Base-by-base conservation (phyloP, 1,139 yeast species). In the Yamadazyma epiphylla region DNA sequence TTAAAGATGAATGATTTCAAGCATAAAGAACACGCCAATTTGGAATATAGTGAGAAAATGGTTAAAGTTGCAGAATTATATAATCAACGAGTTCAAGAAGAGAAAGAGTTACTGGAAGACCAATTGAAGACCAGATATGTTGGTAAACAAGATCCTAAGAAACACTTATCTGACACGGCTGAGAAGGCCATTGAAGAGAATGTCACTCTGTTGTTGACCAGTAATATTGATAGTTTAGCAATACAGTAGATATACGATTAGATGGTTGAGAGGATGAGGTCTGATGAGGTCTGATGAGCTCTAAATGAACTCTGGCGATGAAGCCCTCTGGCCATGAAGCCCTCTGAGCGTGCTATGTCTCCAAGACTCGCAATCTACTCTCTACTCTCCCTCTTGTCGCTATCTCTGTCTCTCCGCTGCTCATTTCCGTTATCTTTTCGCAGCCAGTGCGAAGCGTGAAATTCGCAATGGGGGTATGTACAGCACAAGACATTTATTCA, bases 101-200 rank as follows among this genome's bases (percentile, higher is more conserved):
- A 94, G 55, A 82, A 83, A 53, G 95, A 87, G 45, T 68, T 91
- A 46, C 67, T 80, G 34, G 94, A 86, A 48, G 96, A 87, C 25
- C 94, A 86, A 55, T 74, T 89, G 49, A 87, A 87, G 59, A 91
- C 96, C 7, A 78, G 98, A 55, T 94, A 89, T 51, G 97, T 94
- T 19, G 99, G 99, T 46, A 89, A 88, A 55, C 96, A 91, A 60
- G 98, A 94, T 58, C 99, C 98, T 29, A 94, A 94, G 77, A 91
- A 91, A 64, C 99, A 94, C 64, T 70, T 94, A 51, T 76, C 84
- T 29, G 96, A 87, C 43, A 84, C 94, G 2, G 94, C 96, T 10
- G 94, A 86, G 42, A 67, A 70, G 41, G 70, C 88, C 34, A 77
- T 94, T 49, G 98, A 91, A 58, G 94, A 87, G 32, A 94, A 91